phyloP scores from a whole-genome alignment of 1,139 yeast genomes.

The Groenewaldozyma sp. region DNA sequence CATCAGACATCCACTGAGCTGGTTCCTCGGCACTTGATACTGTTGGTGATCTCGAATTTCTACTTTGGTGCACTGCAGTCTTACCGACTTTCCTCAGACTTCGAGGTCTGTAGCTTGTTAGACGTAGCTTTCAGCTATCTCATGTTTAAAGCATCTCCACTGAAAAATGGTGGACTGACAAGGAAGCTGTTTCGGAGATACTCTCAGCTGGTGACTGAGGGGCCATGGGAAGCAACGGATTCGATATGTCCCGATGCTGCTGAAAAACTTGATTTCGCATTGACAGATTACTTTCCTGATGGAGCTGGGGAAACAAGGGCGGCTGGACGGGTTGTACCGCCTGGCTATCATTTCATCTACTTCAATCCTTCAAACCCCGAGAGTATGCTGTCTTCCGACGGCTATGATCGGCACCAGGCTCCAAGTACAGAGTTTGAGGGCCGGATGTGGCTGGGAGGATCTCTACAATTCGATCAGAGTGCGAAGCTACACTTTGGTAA shows the following conservation, averaged over 20 bases:
- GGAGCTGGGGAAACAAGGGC: not conserved
- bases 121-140: too few relatives aligned
- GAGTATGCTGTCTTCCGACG: slow-evolving; percentile 50
- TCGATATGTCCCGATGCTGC: slow-evolving; percentile 16
- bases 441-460: slow-evolving; percentile 80
- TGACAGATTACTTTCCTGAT: slow-evolving; percentile 15
- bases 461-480: slow-evolving; percentile 34
- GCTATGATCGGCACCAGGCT: slow-evolving; percentile 75
- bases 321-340: slow-evolving; percentile 24
- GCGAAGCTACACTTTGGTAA: too few relatives aligned
- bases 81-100: too few relatives aligned
- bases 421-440: slow-evolving; percentile 47
- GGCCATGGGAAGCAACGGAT: slow-evolving; percentile 23
- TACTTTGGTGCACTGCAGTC: too few relatives aligned
- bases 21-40: too few relatives aligned
- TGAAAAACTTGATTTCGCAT: slow-evolving; percentile 19
- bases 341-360: slow-evolving; percentile 61
- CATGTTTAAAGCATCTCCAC: too few relatives aligned
- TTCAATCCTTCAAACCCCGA: slow-evolving; percentile 51
- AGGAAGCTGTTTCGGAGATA: too few relatives aligned
- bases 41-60: too few relatives aligned
- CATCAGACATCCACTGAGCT: too few relatives aligned
- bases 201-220: slow-evolving; percentile 8
- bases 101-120: too few relatives aligned
- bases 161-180: too few relatives aligned